These are phyloP conservation scores for Hysterium pulicare DNA, from an alignment of 2,329 filamentous ascomycete genomes.

Conservation along the genomic window DNA sequence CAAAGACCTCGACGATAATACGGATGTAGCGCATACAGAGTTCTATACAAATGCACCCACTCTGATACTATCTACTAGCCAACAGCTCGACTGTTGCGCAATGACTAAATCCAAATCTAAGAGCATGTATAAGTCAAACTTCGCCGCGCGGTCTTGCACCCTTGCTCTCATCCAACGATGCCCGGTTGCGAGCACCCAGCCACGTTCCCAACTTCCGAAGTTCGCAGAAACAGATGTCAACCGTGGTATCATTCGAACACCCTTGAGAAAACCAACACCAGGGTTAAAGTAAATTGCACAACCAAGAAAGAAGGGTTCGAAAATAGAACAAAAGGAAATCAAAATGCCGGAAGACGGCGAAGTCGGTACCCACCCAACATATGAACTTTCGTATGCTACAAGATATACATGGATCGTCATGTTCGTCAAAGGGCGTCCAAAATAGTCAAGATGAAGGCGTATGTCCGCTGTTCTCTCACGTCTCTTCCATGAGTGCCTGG, in stretches of 20 bases:
- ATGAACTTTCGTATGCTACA: slow-evolving; percentile 5
- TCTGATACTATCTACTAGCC: too few relatives aligned
- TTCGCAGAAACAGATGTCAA: slow-evolving; percentile 1
- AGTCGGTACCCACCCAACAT: slow-evolving; percentile 1
- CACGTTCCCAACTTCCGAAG: not conserved
- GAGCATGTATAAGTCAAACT: not conserved
- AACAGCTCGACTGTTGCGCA: too few relatives aligned
- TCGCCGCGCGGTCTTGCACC: not conserved
- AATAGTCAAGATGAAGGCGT: too few relatives aligned
- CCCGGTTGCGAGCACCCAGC: too few relatives aligned
- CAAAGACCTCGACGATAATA: too few relatives aligned
- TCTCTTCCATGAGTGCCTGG: slow-evolving; percentile 56
- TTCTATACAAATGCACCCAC: too few relatives aligned
- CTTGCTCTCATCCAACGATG: slow-evolving; percentile 1
- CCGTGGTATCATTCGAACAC: slow-evolving; percentile 4
- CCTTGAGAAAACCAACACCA: slow-evolving; percentile 2
- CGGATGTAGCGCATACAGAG: too few relatives aligned
- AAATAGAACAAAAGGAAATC: not conserved
- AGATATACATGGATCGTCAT: slow-evolving; percentile 13
- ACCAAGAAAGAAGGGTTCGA: not conserved
- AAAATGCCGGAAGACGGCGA: not conserved
- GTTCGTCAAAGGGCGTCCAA: slow-evolving; percentile 3
- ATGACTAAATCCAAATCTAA: not conserved
- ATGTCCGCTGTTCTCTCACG: slow-evolving; percentile 16
- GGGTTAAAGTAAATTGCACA: not conserved